Percentiles rank a stretch among this genome's conserved stretches.
These are phyloP conservation scores for Urtica urens DNA, from an alignment of 306 rosid genomes.

Conservation along the genomic window DNA sequence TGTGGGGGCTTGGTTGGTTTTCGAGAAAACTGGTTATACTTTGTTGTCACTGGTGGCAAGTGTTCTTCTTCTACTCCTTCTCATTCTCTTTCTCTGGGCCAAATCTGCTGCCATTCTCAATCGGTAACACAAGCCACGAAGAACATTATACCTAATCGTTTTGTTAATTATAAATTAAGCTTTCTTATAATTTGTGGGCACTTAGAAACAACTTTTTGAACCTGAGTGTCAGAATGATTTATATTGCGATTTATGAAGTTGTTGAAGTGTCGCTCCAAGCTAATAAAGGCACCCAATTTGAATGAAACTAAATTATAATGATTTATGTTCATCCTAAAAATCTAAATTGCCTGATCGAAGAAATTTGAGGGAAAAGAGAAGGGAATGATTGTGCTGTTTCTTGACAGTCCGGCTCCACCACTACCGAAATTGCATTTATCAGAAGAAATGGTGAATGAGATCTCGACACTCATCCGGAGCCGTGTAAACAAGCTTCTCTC, in stretches of 20 bases:
- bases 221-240: no score
- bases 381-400: slow-evolving; percentile 2
- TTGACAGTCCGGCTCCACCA: slow-evolving; percentile 88
- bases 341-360: no score
- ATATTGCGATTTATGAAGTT: no score
- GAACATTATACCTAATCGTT: no score
- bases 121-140: slow-evolving; percentile 28
- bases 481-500: slow-evolving; percentile 48
- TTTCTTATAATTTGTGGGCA: no score
- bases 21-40: slow-evolving; percentile 92
- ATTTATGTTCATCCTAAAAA: no score
- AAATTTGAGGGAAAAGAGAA: no score
- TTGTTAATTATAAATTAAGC: no score
- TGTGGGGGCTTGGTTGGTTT: slow-evolving; percentile 71
- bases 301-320: no score
- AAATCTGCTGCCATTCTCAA: slow-evolving; percentile 93
- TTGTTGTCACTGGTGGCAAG: slow-evolving; percentile 71
- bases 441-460: slow-evolving; percentile 69
- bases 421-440: slow-evolving; percentile 71
- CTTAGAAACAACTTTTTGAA: no score
- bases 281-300: no score
- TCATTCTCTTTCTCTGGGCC: slow-evolving; percentile 90
- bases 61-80: slow-evolving; percentile 79
- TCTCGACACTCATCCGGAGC: slow-evolving; percentile 38
- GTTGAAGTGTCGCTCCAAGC: no score